phyloP scores from a whole-genome alignment of 192 early-diverging fungal species.

The Coemansia sp. region DNA sequence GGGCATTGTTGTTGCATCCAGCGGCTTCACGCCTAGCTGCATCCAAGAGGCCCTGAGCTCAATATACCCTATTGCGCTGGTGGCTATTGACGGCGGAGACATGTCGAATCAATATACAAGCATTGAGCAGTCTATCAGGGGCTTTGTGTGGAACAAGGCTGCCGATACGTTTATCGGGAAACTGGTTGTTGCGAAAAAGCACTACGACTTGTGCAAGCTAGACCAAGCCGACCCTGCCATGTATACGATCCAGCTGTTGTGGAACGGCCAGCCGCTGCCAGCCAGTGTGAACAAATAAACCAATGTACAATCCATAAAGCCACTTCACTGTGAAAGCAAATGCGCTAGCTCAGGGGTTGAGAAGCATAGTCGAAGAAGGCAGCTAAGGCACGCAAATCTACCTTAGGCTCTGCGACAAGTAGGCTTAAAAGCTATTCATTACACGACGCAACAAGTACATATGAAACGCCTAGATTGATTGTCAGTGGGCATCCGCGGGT shows the following conservation, averaged over 20 bases:
- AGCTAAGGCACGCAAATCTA: not conserved
- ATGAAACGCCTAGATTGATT: not conserved
- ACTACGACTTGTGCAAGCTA: conserved; percentile 31
- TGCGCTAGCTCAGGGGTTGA: not conserved
- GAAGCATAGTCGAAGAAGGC: not conserved
- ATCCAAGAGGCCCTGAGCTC: conserved; percentile 36
- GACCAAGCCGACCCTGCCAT: conserved; percentile 29
- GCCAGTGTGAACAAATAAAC: not conserved
- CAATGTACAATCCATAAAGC: not conserved
- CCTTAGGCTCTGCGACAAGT: not conserved
- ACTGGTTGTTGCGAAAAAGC: conserved; percentile 38
- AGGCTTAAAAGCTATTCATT: not conserved
- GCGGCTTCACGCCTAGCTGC: conserved; percentile 37
- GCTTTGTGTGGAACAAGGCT: conserved; percentile 49
- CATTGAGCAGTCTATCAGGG: conserved; percentile 15
- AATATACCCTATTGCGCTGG: conserved; percentile 33
- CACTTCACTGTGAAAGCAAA: not conserved
- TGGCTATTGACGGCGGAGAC: conserved; percentile 18
- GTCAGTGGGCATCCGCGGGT: not conserved
- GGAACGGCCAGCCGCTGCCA: conserved; percentile 38
- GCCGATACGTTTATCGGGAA: conserved; percentile 38
- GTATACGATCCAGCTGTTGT: conserved; percentile 43
- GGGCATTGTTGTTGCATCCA: conserved; percentile 32
- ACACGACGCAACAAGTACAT: not conserved
- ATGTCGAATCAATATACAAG: not conserved